Conservation (phyloP, 2,329 filamentous ascomycete genomes). For the Penicillium sp. region DNA sequence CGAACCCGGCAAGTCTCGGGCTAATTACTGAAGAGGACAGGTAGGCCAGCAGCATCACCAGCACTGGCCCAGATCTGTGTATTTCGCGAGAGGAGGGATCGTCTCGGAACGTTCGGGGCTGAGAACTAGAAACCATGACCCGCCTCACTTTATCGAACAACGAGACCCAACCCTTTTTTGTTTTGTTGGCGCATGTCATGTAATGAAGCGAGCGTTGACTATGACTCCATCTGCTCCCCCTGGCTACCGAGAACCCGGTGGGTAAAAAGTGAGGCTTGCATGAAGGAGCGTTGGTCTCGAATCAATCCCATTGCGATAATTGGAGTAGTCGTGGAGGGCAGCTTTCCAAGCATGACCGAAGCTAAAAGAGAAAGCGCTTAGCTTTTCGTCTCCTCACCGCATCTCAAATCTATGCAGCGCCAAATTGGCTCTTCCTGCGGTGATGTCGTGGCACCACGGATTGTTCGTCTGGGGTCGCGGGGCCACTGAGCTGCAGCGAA, state of each 20-base stretch:
- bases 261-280: constrained; percentile 26
- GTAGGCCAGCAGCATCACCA: neutral
- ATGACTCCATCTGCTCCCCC: neutral
- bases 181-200: neutral
- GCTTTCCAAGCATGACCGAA: too few relatives aligned
- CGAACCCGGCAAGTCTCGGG: constrained; percentile 4
- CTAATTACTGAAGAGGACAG: constrained; percentile 1
- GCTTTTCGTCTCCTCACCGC: constrained; percentile 18
- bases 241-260: constrained; percentile 4
- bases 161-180: constrained; percentile 35
- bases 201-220: neutral
- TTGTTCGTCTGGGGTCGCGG: constrained; percentile 11
- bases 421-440: constrained; percentile 28
- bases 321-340: neutral
- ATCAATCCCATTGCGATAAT: constrained; percentile 1
- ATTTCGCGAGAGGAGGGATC: constrained; percentile 5
- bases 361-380: neutral
- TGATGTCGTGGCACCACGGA: constrained; percentile 40
- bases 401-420: constrained; percentile 23
- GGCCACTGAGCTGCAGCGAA: constrained; percentile 21
- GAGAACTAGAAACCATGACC: constrained; percentile 13
- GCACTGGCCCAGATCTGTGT: neutral
- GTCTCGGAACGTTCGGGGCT: constrained; percentile 21
- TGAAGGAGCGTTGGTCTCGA: constrained; percentile 12
- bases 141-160: constrained; percentile 38